Evolutionary conservation across 2,329 filamentous ascomycete species (phyloP).

Genomic region (Cadophora sp.): DNA sequence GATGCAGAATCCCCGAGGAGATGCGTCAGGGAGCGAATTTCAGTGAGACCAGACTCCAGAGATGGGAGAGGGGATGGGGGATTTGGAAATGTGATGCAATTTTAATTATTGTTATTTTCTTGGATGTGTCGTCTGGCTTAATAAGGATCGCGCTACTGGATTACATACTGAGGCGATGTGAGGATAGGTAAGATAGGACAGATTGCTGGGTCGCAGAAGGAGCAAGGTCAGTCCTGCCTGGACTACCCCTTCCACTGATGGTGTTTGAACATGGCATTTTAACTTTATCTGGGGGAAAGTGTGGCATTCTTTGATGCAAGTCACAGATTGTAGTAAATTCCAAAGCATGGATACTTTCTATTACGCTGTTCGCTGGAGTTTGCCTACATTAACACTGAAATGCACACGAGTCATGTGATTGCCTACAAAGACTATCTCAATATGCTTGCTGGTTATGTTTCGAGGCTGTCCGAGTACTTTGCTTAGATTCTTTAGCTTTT

Average conservation of each 20-base stretch:
- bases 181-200: not conserved
- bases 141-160: conserved; percentile 10
- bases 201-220: too few relatives aligned
- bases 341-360: not conserved
- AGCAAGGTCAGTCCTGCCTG: not conserved
- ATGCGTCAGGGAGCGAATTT: not conserved
- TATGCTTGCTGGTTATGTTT: too few relatives aligned
- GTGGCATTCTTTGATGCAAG: too few relatives aligned
- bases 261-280: too few relatives aligned
- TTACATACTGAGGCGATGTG: not conserved
- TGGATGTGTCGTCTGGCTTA: not conserved
- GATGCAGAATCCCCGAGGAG: not conserved
- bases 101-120: not conserved
- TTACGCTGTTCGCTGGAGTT: not conserved
- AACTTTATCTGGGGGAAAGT: too few relatives aligned
- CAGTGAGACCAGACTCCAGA: not conserved
- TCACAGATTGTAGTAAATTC: too few relatives aligned
- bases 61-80: not conserved
- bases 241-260: not conserved
- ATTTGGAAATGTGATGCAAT: not conserved
- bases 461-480: too few relatives aligned
- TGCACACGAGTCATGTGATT: not conserved
- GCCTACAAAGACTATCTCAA: not conserved
- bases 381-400: not conserved
- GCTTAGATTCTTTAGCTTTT: too few relatives aligned